A percentile compares a stretch with the other conserved stretches of the same genome.
These are phyloP conservation scores for Cystobasidiaceae sp. DNA, from an alignment of 1,284 basidiomycete genomes.

Conservation along the genomic window DNA sequence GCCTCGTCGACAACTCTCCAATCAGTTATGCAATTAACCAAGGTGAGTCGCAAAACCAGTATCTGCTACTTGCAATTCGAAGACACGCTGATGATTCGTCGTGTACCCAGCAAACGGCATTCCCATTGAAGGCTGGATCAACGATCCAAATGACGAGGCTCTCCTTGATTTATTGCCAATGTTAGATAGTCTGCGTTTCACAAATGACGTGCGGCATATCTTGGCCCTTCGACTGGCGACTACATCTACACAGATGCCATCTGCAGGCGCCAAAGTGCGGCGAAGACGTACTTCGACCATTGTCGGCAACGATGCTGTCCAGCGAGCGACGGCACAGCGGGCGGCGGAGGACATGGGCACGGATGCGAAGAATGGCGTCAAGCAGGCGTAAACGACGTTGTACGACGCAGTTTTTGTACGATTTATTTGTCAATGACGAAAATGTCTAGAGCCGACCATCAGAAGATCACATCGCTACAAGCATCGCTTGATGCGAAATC, in stretches of 20 bases:
- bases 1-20: slow-evolving; percentile 94
- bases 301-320: background rate
- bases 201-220: slow-evolving; percentile 86
- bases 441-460: too few relatives aligned
- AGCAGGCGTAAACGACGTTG: too few relatives aligned
- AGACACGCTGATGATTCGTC: background rate
- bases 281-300: slow-evolving; percentile 11
- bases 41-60: slow-evolving; percentile 56
- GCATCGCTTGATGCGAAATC: too few relatives aligned
- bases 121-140: slow-evolving; percentile 98
- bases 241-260: slow-evolving; percentile 11
- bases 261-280: background rate
- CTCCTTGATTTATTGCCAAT: slow-evolving; percentile 91
- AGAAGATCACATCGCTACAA: too few relatives aligned
- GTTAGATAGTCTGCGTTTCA: slow-evolving; percentile 90
- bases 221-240: slow-evolving; percentile 61
- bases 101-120: slow-evolving; percentile 81
- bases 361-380: too few relatives aligned
- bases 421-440: too few relatives aligned
- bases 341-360: background rate
- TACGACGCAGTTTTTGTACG: too few relatives aligned
- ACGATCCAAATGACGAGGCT: slow-evolving; percentile 94
- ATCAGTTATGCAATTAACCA: slow-evolving; percentile 87
- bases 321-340: slow-evolving; percentile 3
- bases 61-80: background rate